Base-by-base conservation (phyloP, 257 asterid species). In the Prunella vulgaris region DNA sequence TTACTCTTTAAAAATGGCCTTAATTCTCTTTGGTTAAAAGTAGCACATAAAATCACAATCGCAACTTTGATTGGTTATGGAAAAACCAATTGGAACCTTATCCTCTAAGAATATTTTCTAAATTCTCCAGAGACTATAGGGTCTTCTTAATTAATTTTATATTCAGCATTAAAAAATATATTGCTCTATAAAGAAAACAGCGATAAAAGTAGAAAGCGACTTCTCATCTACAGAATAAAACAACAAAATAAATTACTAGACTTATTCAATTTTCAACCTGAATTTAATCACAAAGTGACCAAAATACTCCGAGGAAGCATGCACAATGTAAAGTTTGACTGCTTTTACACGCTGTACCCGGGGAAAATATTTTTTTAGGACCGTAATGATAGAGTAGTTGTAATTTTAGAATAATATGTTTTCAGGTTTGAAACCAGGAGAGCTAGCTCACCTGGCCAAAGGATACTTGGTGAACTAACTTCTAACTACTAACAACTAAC, bases 181-280 rank as follows among this genome's bases (percentile, higher is more conserved):
- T 21, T 3, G 15, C n/a, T 35, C 30, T 35, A 20, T 20, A 63
- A 1, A 6, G 20, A 37, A 10, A 40, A 7, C 10, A 13, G n/a
- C 6, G 15, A 22, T 42, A 64, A 44, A 42, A 40, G 22, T 25
- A 5, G 71, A 48, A 66, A 66, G 30, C 7, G 60, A 46, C 28
- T 49, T 14, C 60, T 48, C 60, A 66, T 64, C 58, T 58, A 64
- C 70, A 27, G 15, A 66, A 66, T 48, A 66, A 65, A 46, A 65
- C 60, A 46, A 65, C 46, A 65, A 48, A 24, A 24, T 13, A 24
- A 64, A 64, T 6, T 8, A 42, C 27, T 17, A n/a, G 46, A 64
- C 17, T 25, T 46, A 48, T 24, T 42, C 3, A 42, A 13, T 13
- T 42, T 42, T 0, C 18, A 0, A 2, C 51, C 18, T 42, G 18